Evolutionary conservation across 495 filamentous ascomycete species (phyloP), one percentile per base, ranked within the genome.

Genomic region (Neurospora cerealis): DNA sequence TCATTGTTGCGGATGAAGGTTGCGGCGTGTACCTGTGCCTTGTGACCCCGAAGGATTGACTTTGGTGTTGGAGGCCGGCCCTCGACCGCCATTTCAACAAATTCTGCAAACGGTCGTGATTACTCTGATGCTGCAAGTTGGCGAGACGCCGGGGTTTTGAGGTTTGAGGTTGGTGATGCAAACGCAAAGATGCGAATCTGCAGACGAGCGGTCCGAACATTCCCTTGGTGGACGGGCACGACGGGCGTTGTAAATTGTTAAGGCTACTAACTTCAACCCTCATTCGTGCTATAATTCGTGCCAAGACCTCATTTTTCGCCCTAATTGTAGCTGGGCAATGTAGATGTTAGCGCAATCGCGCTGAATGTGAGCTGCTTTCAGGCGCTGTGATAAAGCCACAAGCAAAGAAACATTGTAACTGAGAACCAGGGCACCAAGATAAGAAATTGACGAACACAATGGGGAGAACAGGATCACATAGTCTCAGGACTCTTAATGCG

Each of bases 11-110:
- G 87, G 75, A 92, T 87, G 80, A 99, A 93, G 71, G 88, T 81
- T 36, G 96, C 83, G 19, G 89, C 88, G 79, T 99, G 95, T 71
- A 98, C 91, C 72, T 93, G 90, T 3, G 92, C 83, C 38, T 87
- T 86, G 83, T 99, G 96, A 71, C 96, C 96, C 76, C 96, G 92
- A 40, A 99, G 88, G 69, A 98, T 89, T 79, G 96, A 95, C 70
- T 88, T 86, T 69, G 95, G 95, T 75, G 93, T 92, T 38, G 91
- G 87, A 39, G 90, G 89, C 38, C 70, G 86, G 81, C 24, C 72
- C n/a, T 80, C 75, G n/a, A 75, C 71, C 36, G 78, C 74, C 78
- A 82, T 82, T 39, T 15, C 66, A 70, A 34, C 13, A 66, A 66
- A 19, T 15, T 17, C 54, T 34, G 54, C 54, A 34, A 19, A 66